A percentile compares a stretch with the other conserved stretches of the same genome.
These are phyloP conservation scores for Phialocephala subalpina DNA, from an alignment of 2,329 filamentous ascomycete genomes.

Conservation along the genomic window DNA sequence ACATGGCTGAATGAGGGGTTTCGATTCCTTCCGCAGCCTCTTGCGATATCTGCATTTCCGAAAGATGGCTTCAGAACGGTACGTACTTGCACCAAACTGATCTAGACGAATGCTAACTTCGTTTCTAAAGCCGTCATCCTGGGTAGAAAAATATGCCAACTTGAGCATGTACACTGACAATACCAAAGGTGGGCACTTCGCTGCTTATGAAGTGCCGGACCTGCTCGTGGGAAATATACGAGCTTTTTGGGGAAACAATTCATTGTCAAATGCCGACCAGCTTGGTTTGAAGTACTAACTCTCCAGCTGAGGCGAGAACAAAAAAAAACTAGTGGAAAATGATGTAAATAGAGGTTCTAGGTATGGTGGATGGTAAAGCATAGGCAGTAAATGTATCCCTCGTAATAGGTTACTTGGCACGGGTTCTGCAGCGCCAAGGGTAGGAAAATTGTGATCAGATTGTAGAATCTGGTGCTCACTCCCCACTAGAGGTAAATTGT, in stretches of 20 bases:
- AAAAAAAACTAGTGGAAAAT: too few relatives aligned
- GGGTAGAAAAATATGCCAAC: background rate
- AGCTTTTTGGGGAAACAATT: background rate
- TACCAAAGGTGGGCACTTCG: background rate
- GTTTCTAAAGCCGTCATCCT: background rate
- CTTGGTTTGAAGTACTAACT: too few relatives aligned
- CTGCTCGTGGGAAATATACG: background rate
- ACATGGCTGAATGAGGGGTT: background rate
- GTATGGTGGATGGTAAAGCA: too few relatives aligned
- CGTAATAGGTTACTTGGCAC: too few relatives aligned
- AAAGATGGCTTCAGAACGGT: conserved; percentile 12
- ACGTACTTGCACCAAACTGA: background rate
- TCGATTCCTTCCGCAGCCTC: conserved; percentile 17
- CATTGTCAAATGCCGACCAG: background rate
- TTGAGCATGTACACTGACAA: background rate
- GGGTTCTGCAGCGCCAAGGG: too few relatives aligned
- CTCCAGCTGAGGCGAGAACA: too few relatives aligned
- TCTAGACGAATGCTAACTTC: background rate
- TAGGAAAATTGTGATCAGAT: too few relatives aligned
- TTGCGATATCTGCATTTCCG: conserved; percentile 17
- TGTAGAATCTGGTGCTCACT: too few relatives aligned
- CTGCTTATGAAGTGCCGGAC: background rate
- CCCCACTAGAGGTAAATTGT: too few relatives aligned
- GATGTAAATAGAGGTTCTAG: too few relatives aligned
- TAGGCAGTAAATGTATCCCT: too few relatives aligned